Conservation (phyloP, 371 early-diverging fungal species). For the Mucor velutinosus region DNA sequence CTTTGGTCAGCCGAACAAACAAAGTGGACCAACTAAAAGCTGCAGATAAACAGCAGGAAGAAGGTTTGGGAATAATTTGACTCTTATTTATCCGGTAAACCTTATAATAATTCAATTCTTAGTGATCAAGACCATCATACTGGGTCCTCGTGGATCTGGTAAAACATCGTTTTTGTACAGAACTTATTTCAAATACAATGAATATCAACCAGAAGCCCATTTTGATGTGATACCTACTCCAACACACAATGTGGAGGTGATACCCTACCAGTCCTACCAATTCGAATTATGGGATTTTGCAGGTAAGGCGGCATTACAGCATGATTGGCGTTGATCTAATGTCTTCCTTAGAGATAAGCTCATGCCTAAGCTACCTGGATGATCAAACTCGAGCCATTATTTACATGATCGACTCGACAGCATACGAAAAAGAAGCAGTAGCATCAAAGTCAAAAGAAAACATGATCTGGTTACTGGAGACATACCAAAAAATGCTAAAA, state of each 20-base stretch:
- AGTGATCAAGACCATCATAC: slow-evolving; percentile 9
- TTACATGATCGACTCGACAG: slow-evolving; percentile 33
- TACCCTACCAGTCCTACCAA: slow-evolving; percentile 21
- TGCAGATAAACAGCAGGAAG: not conserved
- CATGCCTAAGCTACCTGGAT: slow-evolving; percentile 23
- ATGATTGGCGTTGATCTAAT: not conserved
- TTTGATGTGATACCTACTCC: slow-evolving; percentile 40
- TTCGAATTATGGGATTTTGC: slow-evolving; percentile 44
- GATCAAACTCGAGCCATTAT: slow-evolving; percentile 29
- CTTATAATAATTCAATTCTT: not conserved
- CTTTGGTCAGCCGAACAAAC: slow-evolving; percentile 7
- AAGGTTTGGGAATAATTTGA: not conserved
- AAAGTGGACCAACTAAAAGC: not conserved
- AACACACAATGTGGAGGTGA: slow-evolving; percentile 34
- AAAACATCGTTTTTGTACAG: slow-evolving; percentile 44
- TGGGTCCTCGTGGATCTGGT: slow-evolving; percentile 37
- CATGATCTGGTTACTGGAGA: slow-evolving; percentile 31
- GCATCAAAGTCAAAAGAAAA: slow-evolving; percentile 26
- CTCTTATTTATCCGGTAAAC: too few species aligned
- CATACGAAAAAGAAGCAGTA: slow-evolving; percentile 18
- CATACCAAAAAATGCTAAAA: slow-evolving; percentile 15
- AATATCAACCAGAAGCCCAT: slow-evolving; percentile 26
- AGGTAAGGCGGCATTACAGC: slow-evolving; percentile 17
- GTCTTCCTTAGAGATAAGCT: slow-evolving; percentile 27
- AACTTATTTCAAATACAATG: slow-evolving; percentile 34